Conservation (phyloP, 2,329 filamentous ascomycete species). For the Xylaria sp. region DNA sequence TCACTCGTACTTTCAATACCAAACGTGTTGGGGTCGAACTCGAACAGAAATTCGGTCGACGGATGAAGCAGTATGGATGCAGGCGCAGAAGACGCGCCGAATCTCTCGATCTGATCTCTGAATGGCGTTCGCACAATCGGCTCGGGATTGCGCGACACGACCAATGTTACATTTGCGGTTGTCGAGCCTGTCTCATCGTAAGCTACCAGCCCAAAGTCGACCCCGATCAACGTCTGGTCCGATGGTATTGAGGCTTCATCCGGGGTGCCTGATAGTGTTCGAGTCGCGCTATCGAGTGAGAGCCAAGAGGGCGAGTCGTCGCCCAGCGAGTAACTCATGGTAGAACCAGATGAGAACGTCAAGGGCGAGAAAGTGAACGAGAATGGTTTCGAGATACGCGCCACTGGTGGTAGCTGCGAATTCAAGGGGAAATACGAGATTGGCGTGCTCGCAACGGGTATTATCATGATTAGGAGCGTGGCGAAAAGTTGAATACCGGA, state of each 20-base stretch:
- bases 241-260: conserved; percentile 33
- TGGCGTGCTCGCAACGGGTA: conserved; percentile 37
- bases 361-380: conserved; percentile 65
- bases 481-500: conserved; percentile 4
- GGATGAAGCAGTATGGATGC: conserved; percentile 53
- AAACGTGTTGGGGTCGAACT: conserved; percentile 58
- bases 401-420: conserved; percentile 76
- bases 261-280: conserved; percentile 68
- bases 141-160: conserved; percentile 56
- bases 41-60: conserved; percentile 47
- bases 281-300: conserved; percentile 57
- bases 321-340: conserved; percentile 61
- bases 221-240: conserved; percentile 46
- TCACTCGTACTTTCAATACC: conserved; percentile 37
- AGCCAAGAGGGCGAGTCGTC: conserved; percentile 66
- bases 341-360: conserved; percentile 61
- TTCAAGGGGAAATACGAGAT: conserved; percentile 67
- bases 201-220: conserved; percentile 62
- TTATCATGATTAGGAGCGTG: conserved; percentile 22
- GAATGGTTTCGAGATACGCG: conserved; percentile 61
- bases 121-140: conserved; percentile 54
- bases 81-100: conserved; percentile 57
- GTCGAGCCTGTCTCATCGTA: conserved; percentile 60
- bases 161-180: conserved; percentile 61
- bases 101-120: conserved; percentile 50